Evolutionary conservation across 2,329 filamentous ascomycete genomes (phyloP).

Genomic region (Colletotrichum paranaense): DNA sequence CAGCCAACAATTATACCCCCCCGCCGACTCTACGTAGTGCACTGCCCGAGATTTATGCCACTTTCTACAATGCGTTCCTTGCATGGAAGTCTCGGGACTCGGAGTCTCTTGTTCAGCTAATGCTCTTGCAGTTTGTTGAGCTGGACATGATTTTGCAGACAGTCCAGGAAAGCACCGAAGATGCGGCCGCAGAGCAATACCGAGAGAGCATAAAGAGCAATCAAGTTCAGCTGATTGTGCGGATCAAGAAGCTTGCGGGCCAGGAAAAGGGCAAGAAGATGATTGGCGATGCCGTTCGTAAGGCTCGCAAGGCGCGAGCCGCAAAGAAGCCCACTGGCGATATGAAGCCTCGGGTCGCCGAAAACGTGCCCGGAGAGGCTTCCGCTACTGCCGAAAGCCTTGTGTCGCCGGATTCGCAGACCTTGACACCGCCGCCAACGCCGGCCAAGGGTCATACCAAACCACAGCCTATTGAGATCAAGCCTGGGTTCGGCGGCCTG

Average conservation of each 20-base stretch:
- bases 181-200: slow-evolving; percentile 80
- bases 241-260: slow-evolving; percentile 83
- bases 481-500: slow-evolving; percentile 60
- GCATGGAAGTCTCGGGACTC: slow-evolving; percentile 87
- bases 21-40: slow-evolving; percentile 71
- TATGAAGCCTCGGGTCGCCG: slow-evolving; percentile 75
- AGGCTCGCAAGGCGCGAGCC: slow-evolving; percentile 73
- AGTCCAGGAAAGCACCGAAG: slow-evolving; percentile 81
- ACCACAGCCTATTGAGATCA: slow-evolving; percentile 48
- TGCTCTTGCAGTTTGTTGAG: slow-evolving; percentile 88
- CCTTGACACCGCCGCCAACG: slow-evolving; percentile 65
- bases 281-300: slow-evolving; percentile 79
- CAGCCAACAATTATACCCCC: slow-evolving; percentile 74
- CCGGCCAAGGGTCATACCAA: slow-evolving; percentile 55
- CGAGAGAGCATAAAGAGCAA: slow-evolving; percentile 84
- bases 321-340: slow-evolving; percentile 76
- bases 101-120: slow-evolving; percentile 81
- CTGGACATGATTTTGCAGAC: slow-evolving; percentile 86
- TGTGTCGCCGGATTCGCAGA: slow-evolving; percentile 57
- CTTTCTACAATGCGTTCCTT: slow-evolving; percentile 83
- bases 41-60: slow-evolving; percentile 76
- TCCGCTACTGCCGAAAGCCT: slow-evolving; percentile 51
- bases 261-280: slow-evolving; percentile 76
- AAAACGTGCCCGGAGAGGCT: slow-evolving; percentile 52
- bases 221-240: slow-evolving; percentile 81